Evolutionary conservation across 2,329 filamentous ascomycete species (phyloP), one percentile per base, ranked within the genome.

Genomic region (Coniella vitis): DNA sequence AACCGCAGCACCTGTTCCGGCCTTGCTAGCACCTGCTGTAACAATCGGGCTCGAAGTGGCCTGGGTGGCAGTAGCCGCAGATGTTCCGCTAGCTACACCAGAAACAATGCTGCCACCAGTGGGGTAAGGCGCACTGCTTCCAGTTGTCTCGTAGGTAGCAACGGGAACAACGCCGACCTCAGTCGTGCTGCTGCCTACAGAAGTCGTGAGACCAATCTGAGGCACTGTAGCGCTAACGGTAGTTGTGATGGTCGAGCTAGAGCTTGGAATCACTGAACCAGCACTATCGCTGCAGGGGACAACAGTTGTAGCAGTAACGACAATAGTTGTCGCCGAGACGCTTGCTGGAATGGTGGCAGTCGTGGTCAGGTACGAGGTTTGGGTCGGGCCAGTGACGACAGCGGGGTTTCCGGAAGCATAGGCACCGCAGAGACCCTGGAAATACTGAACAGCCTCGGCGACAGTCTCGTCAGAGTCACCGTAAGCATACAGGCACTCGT

Each of bases 351-450:
- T 69, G 14, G 65, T 64, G 39, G 72, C 65, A 13, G 72, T 71
- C 51, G 73, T 70, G 29, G 78, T 76, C 61, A 80, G 73, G 66
- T 84, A 77, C 48, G 74, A 75, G 58, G 80, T 79, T 64, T 81
- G 71, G 35, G 75, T 73, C 58, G 88, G 81, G 55, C 79, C 82
- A 43, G 86, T 94, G 62, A 88, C 79, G 60, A 97, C 87, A 55
- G 76, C 87, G n/a, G 90, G 89, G 78, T 96, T 95, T 63, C 78
- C 60, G 14, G 77, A 73, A 32, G 88, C 77, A 68, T 84, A 84
- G 46, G 77, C 70, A 50, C 86, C 89, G 72, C 91, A 97, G 69
- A 97, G 87, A 65, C 90, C 90, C 68, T 90, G 84, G 75, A 96
- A 85, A 80, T 87, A 95, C 60, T 79, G 78, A 52, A 93, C 76